These are phyloP conservation scores for Pochonia chlamydosporia DNA, from an alignment of 2,329 filamentous ascomycete species.

Conservation along the genomic window DNA sequence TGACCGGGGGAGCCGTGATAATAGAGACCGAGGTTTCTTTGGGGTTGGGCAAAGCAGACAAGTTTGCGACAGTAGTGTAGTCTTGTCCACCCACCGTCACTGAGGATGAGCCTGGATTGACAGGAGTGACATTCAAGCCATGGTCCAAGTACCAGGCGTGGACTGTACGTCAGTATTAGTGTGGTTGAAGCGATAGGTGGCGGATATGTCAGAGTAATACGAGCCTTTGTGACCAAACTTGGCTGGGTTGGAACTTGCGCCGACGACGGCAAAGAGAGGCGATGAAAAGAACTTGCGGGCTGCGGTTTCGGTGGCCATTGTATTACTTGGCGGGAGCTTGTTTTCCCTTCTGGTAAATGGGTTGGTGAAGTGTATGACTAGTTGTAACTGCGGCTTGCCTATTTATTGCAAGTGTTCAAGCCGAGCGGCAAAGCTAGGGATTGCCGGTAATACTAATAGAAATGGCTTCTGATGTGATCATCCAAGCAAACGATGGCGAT, in stretches of 20 bases:
- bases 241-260: conserved; percentile 74
- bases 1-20: conserved; percentile 79
- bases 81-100: conserved; percentile 56
- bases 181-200: neutral
- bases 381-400: neutral
- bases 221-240: conserved; percentile 88
- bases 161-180: conserved; percentile 45
- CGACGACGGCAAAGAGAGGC: conserved; percentile 78
- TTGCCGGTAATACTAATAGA: neutral
- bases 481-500: neutral
- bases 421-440: neutral
- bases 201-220: conserved; percentile 13
- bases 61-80: conserved; percentile 59
- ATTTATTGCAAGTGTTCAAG: neutral
- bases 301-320: conserved; percentile 62
- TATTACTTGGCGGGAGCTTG: neutral
- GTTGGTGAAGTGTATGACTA: neutral
- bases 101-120: conserved; percentile 67
- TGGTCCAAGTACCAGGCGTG: conserved; percentile 84
- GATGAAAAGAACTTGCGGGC: conserved; percentile 76
- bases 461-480: neutral
- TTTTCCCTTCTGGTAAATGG: neutral
- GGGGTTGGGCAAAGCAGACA: conserved; percentile 61
- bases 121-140: conserved; percentile 68
- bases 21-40: conserved; percentile 71